Conservation (phyloP, 2,329 filamentous ascomycete genomes). For the Botryotinia narcissicola region DNA sequence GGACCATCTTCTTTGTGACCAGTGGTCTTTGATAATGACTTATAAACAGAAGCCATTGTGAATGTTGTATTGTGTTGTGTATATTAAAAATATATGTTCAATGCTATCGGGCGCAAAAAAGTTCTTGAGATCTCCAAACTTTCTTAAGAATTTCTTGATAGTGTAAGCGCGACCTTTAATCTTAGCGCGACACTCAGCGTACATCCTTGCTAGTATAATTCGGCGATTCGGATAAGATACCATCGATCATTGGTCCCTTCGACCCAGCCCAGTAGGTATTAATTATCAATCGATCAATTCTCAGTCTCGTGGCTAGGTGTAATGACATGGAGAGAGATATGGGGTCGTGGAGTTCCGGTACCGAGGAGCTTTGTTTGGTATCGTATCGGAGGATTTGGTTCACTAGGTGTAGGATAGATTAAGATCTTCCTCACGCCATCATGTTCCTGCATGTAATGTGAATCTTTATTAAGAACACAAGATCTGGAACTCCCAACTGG, state of each 20-base stretch:
- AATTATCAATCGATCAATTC: not conserved
- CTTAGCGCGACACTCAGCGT: conserved; percentile 26
- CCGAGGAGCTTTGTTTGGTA: not conserved
- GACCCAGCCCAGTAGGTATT: not conserved
- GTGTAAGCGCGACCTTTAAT: conserved; percentile 24
- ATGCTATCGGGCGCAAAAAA: conserved; percentile 29
- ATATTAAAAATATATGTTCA: not conserved
- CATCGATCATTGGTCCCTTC: not conserved
- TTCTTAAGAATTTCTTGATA: conserved; percentile 28
- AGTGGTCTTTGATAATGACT: conserved; percentile 63
- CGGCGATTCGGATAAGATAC: not conserved
- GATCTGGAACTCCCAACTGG: not conserved
- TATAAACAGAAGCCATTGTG: conserved; percentile 70
- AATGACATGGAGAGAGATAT: not conserved
- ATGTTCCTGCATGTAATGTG: not conserved
- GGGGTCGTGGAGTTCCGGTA: not conserved
- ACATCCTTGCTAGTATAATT: conserved; percentile 14
- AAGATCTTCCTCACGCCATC: not conserved
- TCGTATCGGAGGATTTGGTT: not conserved
- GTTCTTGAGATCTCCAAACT: conserved; percentile 23
- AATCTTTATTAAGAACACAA: not conserved
- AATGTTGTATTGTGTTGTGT: conserved; percentile 25
- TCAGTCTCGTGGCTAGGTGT: not conserved
- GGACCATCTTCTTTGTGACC: conserved; percentile 50
- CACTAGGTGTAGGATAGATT: not conserved